Conservation (phyloP, 225 moss, liverwort and hornwort species). For the Sphagnum tenellum region DNA sequence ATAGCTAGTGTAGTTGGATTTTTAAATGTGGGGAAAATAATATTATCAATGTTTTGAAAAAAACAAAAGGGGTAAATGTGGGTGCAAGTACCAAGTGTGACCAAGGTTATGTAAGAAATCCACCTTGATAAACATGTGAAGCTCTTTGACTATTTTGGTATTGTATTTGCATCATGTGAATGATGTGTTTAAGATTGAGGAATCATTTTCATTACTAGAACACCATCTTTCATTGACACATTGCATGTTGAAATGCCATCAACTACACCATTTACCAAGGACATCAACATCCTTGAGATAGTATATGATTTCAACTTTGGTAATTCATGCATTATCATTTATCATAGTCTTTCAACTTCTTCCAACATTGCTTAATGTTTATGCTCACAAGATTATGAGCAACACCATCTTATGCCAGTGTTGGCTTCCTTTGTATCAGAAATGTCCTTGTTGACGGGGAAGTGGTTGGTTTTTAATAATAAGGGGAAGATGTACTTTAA, state of each 20-base stretch:
- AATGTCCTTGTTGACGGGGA: neutral
- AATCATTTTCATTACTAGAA: slow-evolving; percentile 59
- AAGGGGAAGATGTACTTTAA: too few species aligned
- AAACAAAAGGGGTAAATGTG: slow-evolving; percentile 62
- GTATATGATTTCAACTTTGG: neutral
- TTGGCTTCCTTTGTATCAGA: neutral
- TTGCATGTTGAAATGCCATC: slow-evolving; percentile 58
- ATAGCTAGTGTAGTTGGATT: slow-evolving; percentile 80
- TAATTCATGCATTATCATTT: too few species aligned
- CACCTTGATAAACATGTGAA: slow-evolving; percentile 77
- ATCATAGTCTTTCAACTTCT: neutral
- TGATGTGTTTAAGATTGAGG: slow-evolving; percentile 25
- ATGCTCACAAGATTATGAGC: too few species aligned
- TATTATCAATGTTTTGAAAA: slow-evolving; percentile 81
- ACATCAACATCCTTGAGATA: slow-evolving; percentile 42
- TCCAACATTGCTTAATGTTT: neutral
- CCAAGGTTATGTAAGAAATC: slow-evolving; percentile 79
- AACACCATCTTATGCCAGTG: too few species aligned
- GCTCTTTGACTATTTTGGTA: slow-evolving; percentile 83
- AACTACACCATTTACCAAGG: slow-evolving; percentile 60
- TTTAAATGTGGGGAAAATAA: slow-evolving; percentile 95
- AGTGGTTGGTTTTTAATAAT: neutral
- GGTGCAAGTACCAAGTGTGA: slow-evolving; percentile 72
- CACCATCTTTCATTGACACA: slow-evolving; percentile 49
- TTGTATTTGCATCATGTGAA: slow-evolving; percentile 45